Evolutionary conservation across 345 rosid species (phyloP).

Genomic region (Aethionema arabicum): DNA sequence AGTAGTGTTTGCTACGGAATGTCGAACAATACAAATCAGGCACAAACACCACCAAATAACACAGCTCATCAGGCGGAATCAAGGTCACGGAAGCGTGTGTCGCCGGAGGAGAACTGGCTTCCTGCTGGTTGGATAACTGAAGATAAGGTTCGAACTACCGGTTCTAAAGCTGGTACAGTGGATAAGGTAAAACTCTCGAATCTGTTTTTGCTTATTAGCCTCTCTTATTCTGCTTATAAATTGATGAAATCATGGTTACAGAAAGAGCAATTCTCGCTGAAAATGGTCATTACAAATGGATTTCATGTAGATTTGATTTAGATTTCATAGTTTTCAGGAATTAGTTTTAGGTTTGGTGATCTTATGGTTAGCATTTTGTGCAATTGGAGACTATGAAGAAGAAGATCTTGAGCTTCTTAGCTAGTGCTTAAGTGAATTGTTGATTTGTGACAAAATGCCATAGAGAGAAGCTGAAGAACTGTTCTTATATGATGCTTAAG

Average conservation of each 20-base stretch:
- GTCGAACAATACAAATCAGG: slow-evolving; percentile 25
- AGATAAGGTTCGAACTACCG: slow-evolving; percentile 59
- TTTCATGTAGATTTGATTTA: neutral
- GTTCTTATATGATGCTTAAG: neutral
- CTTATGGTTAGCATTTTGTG: neutral
- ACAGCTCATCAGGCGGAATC: slow-evolving; percentile 12
- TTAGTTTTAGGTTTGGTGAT: neutral
- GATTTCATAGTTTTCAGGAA: neutral
- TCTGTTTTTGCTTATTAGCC: slow-evolving; percentile 11
- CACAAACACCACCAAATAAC: slow-evolving; percentile 20
- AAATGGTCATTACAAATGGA: neutral
- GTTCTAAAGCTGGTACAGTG: slow-evolving; percentile 62
- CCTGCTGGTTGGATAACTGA: slow-evolving; percentile 77
- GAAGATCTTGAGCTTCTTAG: neutral
- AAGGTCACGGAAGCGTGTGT: slow-evolving; percentile 29
- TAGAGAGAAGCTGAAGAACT: too few species aligned
- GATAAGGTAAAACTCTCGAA: slow-evolving; percentile 58
- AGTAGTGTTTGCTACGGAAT: neutral
- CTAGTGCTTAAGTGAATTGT: neutral
- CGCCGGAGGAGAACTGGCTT: slow-evolving; percentile 41
- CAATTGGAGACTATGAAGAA: neutral
- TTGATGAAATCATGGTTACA: neutral
- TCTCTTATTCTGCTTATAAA: neutral
- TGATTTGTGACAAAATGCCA: neutral
- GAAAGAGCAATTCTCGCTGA: neutral